Evolutionary conservation across 306 rosid species (phyloP).

Genomic region (Citrullus mucosospermus): DNA sequence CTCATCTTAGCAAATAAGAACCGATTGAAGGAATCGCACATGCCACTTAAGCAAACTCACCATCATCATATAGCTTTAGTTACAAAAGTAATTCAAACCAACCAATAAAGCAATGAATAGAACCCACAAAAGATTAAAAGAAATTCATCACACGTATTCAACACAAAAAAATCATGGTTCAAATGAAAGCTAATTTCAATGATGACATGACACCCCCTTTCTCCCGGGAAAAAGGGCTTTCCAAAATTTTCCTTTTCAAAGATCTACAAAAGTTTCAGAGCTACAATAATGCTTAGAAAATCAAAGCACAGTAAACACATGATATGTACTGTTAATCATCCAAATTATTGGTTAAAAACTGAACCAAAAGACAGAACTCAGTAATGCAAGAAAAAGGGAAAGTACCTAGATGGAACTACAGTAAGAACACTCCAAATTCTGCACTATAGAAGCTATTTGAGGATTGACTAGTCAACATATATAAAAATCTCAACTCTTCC

Average conservation of each 20-base stretch:
- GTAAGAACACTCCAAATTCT: background rate
- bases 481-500: background rate
- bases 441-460: background rate
- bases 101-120: background rate
- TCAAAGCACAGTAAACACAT: background rate
- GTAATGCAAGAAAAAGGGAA: background rate
- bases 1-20: background rate
- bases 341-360: background rate
- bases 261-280: background rate
- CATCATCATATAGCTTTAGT: conserved; percentile 1
- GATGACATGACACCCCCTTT: background rate
- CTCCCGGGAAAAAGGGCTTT: background rate
- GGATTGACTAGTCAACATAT: background rate
- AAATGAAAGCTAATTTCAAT: background rate
- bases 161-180: background rate
- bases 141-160: background rate
- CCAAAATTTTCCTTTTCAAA: background rate
- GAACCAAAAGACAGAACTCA: background rate
- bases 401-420: background rate
- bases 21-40: background rate
- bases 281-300: background rate
- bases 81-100: background rate
- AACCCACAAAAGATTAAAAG: background rate
- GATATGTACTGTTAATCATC: background rate
- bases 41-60: background rate